Base-by-base conservation (phyloP, 257 asterid species). In the Capsicum rhomboideum region DNA sequence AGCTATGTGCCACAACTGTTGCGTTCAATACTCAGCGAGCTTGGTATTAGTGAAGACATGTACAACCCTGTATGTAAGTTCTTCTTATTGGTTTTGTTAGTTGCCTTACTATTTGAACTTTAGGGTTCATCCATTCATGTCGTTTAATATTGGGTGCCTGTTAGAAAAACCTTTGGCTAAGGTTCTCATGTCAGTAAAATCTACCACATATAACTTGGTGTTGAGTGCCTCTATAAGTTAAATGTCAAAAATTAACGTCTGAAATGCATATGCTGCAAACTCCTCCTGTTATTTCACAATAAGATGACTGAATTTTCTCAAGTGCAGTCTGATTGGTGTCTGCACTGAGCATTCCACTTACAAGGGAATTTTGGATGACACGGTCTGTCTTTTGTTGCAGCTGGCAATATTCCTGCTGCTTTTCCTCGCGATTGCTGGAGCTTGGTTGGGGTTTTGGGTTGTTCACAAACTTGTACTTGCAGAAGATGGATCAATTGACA, bases 51-150 rank as follows among this genome's bases (percentile, higher is more conserved):
- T n/a, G 98, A 92, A 92, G 97, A 96, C 82, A 84, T 95, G 93
- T 89, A 93, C 88, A 87, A 90, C 88, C 97, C 97, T 94, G 99
- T 95, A 94, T 90, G 99, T 93, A 94, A 91, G 98, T 94, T 86
- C 89, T 86, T 78, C 80, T 86, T 66, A 83, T 89, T 83, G 66
- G 78, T 87, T 88, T 42, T 81, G 26, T 61, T 79, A 46, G 81
- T 26, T 75, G 63, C 59, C 49, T 18, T 68, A 59, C 37, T 29
- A 21, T 53, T 72, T 34, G 80, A 46, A 46, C 63, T 66, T 82
- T 72, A 28, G 17, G 23, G 61, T 71, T 71, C 59, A 6, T 49
- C 61, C 16, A 0, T 26, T 28, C 63, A 49, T 26, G 16, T 75
- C 8, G 1, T 50, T 49, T 50, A 75, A 75, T 26, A 31, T 71